These are phyloP conservation scores for Mallotus nudiflorus DNA, from an alignment of 345 rosid species.

Conservation along the genomic window DNA sequence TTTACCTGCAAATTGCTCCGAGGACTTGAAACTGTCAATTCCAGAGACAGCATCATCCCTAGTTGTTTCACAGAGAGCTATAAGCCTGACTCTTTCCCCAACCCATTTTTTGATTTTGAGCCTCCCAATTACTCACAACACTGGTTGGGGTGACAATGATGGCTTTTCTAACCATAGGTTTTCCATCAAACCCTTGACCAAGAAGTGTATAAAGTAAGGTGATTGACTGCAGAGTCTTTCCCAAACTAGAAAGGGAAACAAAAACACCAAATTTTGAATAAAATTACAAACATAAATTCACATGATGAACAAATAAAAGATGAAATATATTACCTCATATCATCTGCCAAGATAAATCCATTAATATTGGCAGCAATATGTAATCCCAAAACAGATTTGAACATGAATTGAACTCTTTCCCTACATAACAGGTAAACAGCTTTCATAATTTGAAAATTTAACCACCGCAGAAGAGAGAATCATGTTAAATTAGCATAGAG, in stretches of 20 bases:
- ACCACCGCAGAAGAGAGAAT: not conserved
- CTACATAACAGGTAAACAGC: constrained; percentile 44
- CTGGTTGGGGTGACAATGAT: constrained; percentile 97
- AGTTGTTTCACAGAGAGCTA: constrained; percentile 95
- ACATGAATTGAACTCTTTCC: constrained; percentile 99
- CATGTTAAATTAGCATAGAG: too few species aligned
- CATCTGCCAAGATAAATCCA: constrained; percentile 98
- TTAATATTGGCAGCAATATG: constrained; percentile 51
- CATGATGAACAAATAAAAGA: constrained; percentile 14
- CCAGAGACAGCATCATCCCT: constrained; percentile 91
- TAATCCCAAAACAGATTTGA: constrained; percentile 87
- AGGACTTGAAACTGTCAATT: constrained; percentile 74
- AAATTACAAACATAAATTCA: constrained; percentile 4
- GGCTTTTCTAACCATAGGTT: constrained; percentile 89
- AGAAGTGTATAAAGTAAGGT: constrained; percentile 86
- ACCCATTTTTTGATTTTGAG: constrained; percentile 92
- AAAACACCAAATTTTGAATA: constrained; percentile 9
- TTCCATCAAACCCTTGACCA: constrained; percentile 87
- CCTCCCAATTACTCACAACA: constrained; percentile 99
- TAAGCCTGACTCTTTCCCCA: constrained; percentile 80
- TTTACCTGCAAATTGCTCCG: constrained; percentile 70
- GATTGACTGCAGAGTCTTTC: constrained; percentile 96
- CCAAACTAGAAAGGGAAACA: constrained; percentile 61
- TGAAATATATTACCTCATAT: constrained; percentile 78
- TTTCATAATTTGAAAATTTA: not conserved